Evolutionary conservation across 1,139 yeast genomes (phyloP).

Genomic region (Candida labiduridarum): DNA sequence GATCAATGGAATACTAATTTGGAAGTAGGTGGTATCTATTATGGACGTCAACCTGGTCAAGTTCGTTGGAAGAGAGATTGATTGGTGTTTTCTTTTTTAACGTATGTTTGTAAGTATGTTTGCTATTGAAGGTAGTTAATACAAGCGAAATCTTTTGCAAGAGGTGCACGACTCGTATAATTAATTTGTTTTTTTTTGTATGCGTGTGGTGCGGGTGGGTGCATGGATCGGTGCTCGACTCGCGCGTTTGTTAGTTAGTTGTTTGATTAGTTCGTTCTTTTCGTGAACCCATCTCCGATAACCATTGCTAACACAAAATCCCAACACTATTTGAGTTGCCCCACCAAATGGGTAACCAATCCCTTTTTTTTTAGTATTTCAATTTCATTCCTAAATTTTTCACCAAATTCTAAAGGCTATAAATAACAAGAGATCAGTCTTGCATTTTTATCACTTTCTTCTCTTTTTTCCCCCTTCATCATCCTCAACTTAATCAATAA

Average conservation of each 20-base stretch:
- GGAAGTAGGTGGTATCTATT: conserved; percentile 64
- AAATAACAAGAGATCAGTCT: no score
- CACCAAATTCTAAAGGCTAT: no score
- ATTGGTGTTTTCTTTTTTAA: background rate
- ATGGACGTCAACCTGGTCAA: conserved; percentile 51
- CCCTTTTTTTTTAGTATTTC: background rate
- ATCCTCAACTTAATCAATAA: background rate
- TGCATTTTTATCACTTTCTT: background rate
- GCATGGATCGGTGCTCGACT: background rate
- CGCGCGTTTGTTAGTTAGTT: no score
- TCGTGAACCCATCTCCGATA: conserved; percentile 13
- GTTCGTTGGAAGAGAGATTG: conserved; percentile 64
- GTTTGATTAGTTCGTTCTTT: background rate
- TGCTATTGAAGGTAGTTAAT: background rate
- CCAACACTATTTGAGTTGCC: background rate
- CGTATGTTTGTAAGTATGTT: background rate
- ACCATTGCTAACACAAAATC: background rate
- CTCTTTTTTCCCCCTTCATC: conserved; percentile 1
- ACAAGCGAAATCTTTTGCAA: background rate
- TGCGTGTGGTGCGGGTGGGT: background rate
- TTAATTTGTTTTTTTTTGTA: no score
- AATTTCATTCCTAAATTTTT: no score
- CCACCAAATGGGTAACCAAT: background rate
- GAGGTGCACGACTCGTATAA: background rate
- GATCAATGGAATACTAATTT: conserved; percentile 69